These are phyloP conservation scores for Tetradesmus obliquus DNA, from an alignment of 139 green algal genomes.

Conservation along the genomic window DNA sequence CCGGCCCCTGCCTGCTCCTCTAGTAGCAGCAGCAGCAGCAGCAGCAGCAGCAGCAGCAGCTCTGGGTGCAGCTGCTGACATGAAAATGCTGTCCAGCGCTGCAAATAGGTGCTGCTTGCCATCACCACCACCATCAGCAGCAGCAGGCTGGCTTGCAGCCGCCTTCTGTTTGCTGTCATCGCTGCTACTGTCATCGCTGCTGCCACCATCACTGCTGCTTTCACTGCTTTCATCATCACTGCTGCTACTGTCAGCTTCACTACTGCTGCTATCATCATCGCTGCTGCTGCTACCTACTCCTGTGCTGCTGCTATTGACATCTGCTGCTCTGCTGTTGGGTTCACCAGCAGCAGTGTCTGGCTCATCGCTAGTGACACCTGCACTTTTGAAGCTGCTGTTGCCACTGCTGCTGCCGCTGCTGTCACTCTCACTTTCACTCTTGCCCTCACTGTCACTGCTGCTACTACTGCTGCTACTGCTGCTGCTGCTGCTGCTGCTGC, in stretches of 20 bases:
- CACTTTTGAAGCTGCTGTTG: not conserved
- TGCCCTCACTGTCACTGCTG: not conserved
- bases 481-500: constrained; percentile 1
- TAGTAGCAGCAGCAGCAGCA: not conserved
- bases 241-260: not conserved
- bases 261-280: not conserved
- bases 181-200: not conserved
- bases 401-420: constrained; percentile 30
- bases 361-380: not conserved
- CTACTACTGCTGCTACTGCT: constrained; percentile 23
- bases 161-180: not conserved
- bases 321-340: constrained; percentile 9
- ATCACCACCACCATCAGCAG: not conserved
- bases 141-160: not conserved
- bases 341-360: not conserved
- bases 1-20: not conserved
- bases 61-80: constrained; percentile 12
- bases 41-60: not conserved
- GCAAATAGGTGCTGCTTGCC: constrained; percentile 47
- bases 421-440: constrained; percentile 5
- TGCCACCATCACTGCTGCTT: not conserved
- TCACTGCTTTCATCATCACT: not conserved
- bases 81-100: constrained; percentile 46
- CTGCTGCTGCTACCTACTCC: not conserved
- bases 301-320: not conserved